These are phyloP conservation scores for Pleoardoris graminearum DNA, from an alignment of 2,329 filamentous ascomycete genomes.

Conservation along the genomic window DNA sequence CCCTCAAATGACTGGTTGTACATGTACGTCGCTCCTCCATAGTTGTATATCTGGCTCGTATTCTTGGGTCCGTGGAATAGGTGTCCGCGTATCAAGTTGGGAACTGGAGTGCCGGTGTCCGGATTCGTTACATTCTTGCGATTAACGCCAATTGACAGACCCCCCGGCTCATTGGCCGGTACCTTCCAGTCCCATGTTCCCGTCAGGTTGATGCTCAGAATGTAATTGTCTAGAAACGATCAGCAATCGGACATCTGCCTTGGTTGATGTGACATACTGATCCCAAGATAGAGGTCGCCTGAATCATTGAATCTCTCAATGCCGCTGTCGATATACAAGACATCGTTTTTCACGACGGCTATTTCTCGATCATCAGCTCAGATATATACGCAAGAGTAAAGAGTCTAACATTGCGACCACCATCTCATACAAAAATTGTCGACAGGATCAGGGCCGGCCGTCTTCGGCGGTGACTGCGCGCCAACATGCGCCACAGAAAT, in stretches of 20 bases:
- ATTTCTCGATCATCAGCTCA: constrained; percentile 7
- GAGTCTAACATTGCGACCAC: constrained; percentile 24
- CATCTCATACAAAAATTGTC: constrained; percentile 27
- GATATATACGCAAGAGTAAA: background rate
- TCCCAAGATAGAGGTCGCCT: constrained; percentile 13
- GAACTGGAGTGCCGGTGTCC: constrained; percentile 21
- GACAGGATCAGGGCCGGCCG: constrained; percentile 20
- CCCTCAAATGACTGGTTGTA: constrained; percentile 22
- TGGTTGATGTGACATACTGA: constrained; percentile 11
- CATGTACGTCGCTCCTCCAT: constrained; percentile 27
- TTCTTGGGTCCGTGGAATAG: constrained; percentile 29
- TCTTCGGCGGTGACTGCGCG: constrained; percentile 5
- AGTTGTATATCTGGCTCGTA: constrained; percentile 17
- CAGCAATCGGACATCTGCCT: background rate
- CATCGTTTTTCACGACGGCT: constrained; percentile 26
- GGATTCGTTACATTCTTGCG: constrained; percentile 26
- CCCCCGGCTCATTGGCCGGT: constrained; percentile 6
- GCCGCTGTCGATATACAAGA: constrained; percentile 29
- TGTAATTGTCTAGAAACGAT: constrained; percentile 20
- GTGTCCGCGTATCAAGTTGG: constrained; percentile 26
- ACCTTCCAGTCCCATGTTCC: constrained; percentile 30
- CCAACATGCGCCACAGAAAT: constrained; percentile 5
- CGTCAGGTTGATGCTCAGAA: constrained; percentile 24
- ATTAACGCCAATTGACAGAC: constrained; percentile 13
- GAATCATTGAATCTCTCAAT: constrained; percentile 25